phyloP scores from a whole-genome alignment of 2,329 filamentous ascomycete species.

The Macrophomina tecta region DNA sequence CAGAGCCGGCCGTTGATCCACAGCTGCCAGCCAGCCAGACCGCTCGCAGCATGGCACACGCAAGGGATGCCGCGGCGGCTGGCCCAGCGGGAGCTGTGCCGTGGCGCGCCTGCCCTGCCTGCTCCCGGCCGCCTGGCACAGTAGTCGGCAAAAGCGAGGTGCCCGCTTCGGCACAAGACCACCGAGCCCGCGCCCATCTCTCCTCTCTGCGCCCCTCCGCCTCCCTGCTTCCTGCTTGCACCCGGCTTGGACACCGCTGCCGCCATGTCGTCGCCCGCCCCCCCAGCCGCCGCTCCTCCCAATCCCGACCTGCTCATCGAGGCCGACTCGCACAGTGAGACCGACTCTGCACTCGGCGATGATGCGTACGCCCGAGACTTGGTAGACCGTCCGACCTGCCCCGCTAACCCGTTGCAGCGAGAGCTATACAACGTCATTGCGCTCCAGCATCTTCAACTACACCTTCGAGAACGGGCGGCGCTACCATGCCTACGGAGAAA shows the following conservation, averaged over 20 bases:
- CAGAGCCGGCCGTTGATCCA: background rate
- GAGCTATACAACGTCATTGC: constrained; percentile 25
- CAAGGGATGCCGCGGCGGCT: background rate
- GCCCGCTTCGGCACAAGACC: no score
- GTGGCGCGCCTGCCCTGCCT: background rate
- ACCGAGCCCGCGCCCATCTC: no score
- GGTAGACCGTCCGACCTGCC: background rate
- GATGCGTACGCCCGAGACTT: constrained; percentile 1
- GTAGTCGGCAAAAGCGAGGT: background rate
- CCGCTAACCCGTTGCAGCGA: background rate
- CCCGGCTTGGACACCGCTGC: background rate
- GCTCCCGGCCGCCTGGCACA: background rate
- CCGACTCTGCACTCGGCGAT: constrained; percentile 17
- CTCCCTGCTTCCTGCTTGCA: background rate
- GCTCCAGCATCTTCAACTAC: constrained; percentile 38
- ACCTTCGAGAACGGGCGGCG: constrained; percentile 34
- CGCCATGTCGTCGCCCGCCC: background rate
- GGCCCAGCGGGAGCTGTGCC: background rate
- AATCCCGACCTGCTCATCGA: constrained; percentile 9
- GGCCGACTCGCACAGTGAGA: constrained; percentile 19
- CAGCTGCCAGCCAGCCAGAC: no score
- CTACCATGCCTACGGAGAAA: constrained; percentile 27
- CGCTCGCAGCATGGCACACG: background rate
- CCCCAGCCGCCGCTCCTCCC: background rate
- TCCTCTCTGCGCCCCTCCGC: no score